These are phyloP conservation scores for Claviceps sp. DNA, from an alignment of 2,329 filamentous ascomycete genomes.

Conservation along the genomic window DNA sequence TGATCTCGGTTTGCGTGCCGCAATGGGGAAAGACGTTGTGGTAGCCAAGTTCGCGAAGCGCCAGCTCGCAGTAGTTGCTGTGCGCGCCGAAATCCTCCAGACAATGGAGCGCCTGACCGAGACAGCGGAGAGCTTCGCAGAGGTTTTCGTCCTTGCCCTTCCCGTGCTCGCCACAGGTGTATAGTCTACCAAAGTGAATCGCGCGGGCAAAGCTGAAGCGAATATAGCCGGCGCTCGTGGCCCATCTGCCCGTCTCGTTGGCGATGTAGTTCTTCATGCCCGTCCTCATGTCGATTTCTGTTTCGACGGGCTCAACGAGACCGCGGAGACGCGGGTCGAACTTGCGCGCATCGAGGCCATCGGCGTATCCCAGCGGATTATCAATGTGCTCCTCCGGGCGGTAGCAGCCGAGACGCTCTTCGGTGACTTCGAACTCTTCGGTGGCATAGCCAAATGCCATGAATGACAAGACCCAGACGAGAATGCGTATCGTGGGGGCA, in stretches of 20 bases:
- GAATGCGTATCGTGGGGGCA: constrained; percentile 61
- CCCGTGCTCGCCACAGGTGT: constrained; percentile 49
- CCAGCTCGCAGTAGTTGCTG: constrained; percentile 73
- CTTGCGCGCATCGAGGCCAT: constrained; percentile 71
- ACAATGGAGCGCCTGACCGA: constrained; percentile 65
- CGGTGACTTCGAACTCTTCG: constrained; percentile 71
- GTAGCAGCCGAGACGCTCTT: constrained; percentile 68
- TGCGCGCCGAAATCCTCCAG: constrained; percentile 71
- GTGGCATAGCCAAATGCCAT: constrained; percentile 77
- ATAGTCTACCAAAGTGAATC: constrained; percentile 66
- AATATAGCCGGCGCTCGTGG: constrained; percentile 78
- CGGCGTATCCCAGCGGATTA: constrained; percentile 75
- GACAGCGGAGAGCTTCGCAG: constrained; percentile 64
- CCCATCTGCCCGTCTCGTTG: constrained; percentile 77
- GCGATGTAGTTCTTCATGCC: constrained; percentile 99
- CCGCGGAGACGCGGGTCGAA: constrained; percentile 71
- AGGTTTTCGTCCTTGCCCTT: constrained; percentile 60
- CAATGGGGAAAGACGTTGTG: constrained; percentile 72
- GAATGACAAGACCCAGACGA: constrained; percentile 74
- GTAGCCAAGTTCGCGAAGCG: constrained; percentile 61
- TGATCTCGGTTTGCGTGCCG: constrained; percentile 52
- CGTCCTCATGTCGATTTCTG: constrained; percentile 59
- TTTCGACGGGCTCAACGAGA: constrained; percentile 58
- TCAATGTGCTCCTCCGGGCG: constrained; percentile 63
- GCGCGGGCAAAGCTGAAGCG: constrained; percentile 60